These are phyloP conservation scores for Neophaeococcomyces aloes DNA, from an alignment of 2,329 filamentous ascomycete genomes.

Conservation along the genomic window DNA sequence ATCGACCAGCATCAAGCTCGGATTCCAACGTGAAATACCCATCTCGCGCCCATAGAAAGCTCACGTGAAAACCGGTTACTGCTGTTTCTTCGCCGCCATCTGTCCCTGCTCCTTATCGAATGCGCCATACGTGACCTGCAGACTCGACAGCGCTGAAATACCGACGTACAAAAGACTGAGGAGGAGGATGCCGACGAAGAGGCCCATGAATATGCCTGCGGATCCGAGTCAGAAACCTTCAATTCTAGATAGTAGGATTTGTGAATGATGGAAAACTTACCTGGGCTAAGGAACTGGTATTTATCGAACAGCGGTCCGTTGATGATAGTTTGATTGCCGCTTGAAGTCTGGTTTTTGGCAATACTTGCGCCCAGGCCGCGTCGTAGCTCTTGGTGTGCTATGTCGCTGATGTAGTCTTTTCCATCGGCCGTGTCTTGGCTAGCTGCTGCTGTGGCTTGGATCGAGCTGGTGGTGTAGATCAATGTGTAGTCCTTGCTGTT, in stretches of 20 bases:
- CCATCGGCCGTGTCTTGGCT: conserved; percentile 23
- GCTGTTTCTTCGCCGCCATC: conserved; percentile 24
- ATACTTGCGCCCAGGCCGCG: conserved; percentile 41
- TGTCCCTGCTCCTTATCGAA: conserved; percentile 95
- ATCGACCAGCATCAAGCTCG: too few relatives aligned
- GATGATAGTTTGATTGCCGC: conserved; percentile 28
- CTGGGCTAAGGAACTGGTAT: conserved; percentile 88
- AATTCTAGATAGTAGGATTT: conserved; percentile 6
- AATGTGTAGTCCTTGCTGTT: conserved; percentile 56
- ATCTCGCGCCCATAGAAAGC: not conserved
- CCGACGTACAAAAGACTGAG: conserved; percentile 70
- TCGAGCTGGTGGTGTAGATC: conserved; percentile 59
- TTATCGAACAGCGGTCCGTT: conserved; percentile 61
- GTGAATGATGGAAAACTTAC: conserved; percentile 38
- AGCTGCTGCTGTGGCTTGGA: conserved; percentile 23
- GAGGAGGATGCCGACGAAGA: conserved; percentile 60
- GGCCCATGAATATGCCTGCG: conserved; percentile 77
- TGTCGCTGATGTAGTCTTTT: conserved; percentile 52
- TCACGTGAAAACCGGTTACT: conserved; percentile 8
- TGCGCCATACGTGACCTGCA: conserved; percentile 84
- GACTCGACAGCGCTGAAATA: conserved; percentile 61
- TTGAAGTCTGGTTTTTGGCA: not conserved
- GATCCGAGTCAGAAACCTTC: too few relatives aligned
- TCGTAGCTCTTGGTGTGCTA: conserved; percentile 51
- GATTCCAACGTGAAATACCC: too few relatives aligned